A percentile compares a stretch with the other conserved stretches of the same genome.
Evolutionary conservation across 2,329 filamentous ascomycete genomes (phyloP).

Genomic region (Nakataea oryzae): DNA sequence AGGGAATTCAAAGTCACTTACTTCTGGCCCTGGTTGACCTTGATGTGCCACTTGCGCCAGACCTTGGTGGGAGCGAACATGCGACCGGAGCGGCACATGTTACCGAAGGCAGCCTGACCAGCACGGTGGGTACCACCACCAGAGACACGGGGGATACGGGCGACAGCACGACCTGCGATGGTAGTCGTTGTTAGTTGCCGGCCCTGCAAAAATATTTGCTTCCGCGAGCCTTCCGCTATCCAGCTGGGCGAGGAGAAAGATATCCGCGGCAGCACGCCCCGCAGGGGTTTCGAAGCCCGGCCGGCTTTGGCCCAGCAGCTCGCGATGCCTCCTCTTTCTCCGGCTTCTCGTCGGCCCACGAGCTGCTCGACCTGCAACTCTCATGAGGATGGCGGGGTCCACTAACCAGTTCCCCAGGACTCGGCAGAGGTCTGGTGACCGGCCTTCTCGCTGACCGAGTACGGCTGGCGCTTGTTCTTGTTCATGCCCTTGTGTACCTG

Average conservation of each 20-base stretch:
- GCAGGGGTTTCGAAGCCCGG: neutral
- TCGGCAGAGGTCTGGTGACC: conserved; percentile 99
- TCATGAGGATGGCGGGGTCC: conserved; percentile 7
- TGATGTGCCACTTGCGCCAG: conserved; percentile 99
- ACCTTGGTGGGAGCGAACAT: conserved; percentile 99
- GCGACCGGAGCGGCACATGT: conserved; percentile 99
- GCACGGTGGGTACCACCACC: conserved; percentile 99
- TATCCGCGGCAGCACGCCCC: neutral
- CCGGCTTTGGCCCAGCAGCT: neutral
- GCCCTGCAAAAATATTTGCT: neutral
- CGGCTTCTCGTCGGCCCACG: neutral
- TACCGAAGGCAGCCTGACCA: conserved; percentile 99
- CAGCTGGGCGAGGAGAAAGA: neutral
- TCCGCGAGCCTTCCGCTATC: neutral
- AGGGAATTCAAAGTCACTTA: conserved; percentile 32
- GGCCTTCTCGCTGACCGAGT: conserved; percentile 99
- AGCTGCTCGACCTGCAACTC: neutral
- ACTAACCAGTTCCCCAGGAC: conserved; percentile 98
- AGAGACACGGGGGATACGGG: conserved; percentile 99
- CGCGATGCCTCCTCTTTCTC: neutral
- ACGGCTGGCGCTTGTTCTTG: conserved; percentile 99
- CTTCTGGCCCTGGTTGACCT: conserved; percentile 99
- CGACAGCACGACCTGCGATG: conserved; percentile 84
- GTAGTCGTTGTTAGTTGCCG: neutral
- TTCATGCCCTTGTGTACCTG: conserved; percentile 98